Evolutionary conservation across 768 basidiomycete species (phyloP), one percentile per base, ranked within the genome.

Genomic region (Suillus lakei): DNA sequence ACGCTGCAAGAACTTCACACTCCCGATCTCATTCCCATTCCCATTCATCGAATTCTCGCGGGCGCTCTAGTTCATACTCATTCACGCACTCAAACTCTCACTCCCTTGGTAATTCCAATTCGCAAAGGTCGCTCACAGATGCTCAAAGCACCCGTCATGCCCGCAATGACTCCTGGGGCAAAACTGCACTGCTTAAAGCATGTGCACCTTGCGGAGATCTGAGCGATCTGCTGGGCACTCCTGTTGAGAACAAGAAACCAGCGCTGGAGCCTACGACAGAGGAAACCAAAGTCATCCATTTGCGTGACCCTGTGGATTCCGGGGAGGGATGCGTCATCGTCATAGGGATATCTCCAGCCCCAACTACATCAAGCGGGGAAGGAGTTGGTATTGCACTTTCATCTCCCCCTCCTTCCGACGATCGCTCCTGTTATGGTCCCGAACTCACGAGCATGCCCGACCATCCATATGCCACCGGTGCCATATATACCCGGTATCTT

Each of bases 331-430:
- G n/a, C 30, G 65, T 68, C n/a, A 13, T 54, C 36, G 28, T 67
- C 38, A 64, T 63, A 50, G 69, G 72, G 41, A 59, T 63, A 1
- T 80, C 80, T 18, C 76, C 79, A 1, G 70, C 74, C 7, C 80
- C 78, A 12, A 75, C 71, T 1, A 71, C 67, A 12, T 60, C 59
- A 18, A 72, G 68, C 7, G 70, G 66, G 16, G 72, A 75, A 48
- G 71, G 39, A 13, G 76, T 85, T 1, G 84, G 84, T 13, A 77
- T 85, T 61, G 85, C 84, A 5, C 73, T 85, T 36, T 79, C 83
- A 5, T 75, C 81, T 2, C 78, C 81, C 0, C 70, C 73, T 8
- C 65, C 66, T 15, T 50, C 62, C 7, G 77, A 77, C 5, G 71
- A 73, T 30, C 55, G 64, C 39, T 55, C 60, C 7, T 65, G 34